Conservation (phyloP, 2,329 filamentous ascomycete species). For the Pseudogymnoascus sp. region DNA sequence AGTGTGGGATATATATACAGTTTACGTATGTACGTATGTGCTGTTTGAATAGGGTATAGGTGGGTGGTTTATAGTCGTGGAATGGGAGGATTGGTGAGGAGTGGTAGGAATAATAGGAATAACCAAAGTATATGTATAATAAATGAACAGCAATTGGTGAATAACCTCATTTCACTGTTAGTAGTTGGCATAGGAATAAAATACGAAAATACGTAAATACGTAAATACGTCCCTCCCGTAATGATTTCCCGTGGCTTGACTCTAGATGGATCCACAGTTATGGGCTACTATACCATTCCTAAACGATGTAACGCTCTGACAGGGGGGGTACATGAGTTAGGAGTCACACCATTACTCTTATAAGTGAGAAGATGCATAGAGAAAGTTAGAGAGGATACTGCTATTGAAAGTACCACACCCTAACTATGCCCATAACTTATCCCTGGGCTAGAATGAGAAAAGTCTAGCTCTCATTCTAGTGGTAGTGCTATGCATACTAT, state of each 20-base stretch:
- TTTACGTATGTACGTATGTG: no score
- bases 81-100: no score
- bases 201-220: no score
- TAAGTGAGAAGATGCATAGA: no score
- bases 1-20: background rate
- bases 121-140: no score
- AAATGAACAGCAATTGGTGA: background rate
- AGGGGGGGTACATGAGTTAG: background rate
- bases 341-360: background rate
- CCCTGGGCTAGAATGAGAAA: background rate
- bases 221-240: background rate
- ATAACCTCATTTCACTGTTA: background rate
- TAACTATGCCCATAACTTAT: background rate
- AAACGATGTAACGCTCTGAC: background rate
- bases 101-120: no score
- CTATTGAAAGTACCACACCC: no score
- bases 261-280: background rate
- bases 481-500: no score
- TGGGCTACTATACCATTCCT: background rate
- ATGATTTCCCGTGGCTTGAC: background rate
- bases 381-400: no score
- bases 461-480: no score
- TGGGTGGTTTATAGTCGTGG: no score
- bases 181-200: no score
- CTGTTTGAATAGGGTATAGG: background rate